Evolutionary conservation across 2,329 filamentous ascomycete species (phyloP).

Genomic region (Blastomyces parvus): DNA sequence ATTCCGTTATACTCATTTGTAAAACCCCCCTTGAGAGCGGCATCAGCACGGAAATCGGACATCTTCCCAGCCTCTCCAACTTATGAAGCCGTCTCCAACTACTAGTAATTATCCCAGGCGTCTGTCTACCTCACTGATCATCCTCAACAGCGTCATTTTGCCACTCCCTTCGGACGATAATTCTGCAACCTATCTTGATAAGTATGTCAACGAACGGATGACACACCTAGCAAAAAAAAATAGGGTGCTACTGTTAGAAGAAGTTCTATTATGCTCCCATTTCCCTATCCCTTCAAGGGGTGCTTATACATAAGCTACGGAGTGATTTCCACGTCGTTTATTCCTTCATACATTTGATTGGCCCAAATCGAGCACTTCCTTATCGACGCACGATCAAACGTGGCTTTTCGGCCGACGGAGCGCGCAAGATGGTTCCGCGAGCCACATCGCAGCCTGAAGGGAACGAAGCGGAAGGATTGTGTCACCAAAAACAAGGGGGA

Average conservation of each 20-base stretch:
- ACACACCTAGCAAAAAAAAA: neutral
- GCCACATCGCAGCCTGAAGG: neutral
- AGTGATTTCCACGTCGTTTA: neutral
- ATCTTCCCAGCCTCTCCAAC: neutral
- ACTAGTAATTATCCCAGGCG: neutral
- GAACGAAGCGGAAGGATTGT: too few species aligned
- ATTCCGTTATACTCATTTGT: neutral
- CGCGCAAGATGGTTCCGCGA: neutral
- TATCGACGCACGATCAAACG: neutral
- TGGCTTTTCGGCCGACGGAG: neutral
- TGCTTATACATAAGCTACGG: neutral
- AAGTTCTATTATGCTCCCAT: neutral
- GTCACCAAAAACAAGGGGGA: neutral
- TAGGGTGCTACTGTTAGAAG: neutral
- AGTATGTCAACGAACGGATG: neutral
- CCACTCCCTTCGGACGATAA: neutral
- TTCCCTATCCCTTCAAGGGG: too few species aligned
- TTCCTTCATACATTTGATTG: neutral
- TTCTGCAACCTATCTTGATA: neutral
- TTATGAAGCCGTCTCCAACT: neutral
- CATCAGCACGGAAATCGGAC: neutral
- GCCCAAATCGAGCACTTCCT: too few species aligned
- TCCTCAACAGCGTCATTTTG: neutral
- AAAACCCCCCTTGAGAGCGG: neutral
- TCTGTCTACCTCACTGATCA: neutral